Evolutionary conservation across 2,329 filamentous ascomycete species (phyloP).

Genomic region (Aspergillus sp.): DNA sequence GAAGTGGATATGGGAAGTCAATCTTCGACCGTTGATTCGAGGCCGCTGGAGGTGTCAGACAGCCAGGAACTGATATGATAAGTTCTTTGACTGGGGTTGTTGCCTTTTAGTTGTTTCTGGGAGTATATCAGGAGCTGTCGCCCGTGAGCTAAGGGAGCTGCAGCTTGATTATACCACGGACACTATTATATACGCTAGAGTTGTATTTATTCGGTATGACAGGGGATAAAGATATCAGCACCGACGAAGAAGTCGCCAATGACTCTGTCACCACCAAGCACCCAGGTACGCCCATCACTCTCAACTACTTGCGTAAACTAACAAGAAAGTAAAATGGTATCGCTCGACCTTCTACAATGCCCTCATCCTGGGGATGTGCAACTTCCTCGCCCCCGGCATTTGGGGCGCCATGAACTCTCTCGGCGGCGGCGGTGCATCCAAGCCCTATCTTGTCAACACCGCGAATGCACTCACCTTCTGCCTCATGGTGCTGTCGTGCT

Average conservation of each 20-base stretch:
- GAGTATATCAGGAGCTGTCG: background rate
- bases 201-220: too few relatives aligned
- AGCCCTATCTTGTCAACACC: constrained; percentile 66
- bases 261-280: constrained; percentile 4
- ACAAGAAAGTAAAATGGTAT: constrained; percentile 62
- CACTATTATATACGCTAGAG: too few relatives aligned
- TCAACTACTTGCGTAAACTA: background rate
- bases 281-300: constrained; percentile 5
- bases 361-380: constrained; percentile 68
- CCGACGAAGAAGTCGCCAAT: constrained; percentile 20
- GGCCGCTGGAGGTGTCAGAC: background rate
- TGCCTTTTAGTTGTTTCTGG: background rate
- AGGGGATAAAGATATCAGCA: constrained; percentile 19
- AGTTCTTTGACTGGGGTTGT: background rate
- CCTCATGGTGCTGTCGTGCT: constrained; percentile 71
- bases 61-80: background rate
- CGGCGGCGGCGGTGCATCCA: constrained; percentile 66
- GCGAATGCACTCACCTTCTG: constrained; percentile 72
- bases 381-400: constrained; percentile 69
- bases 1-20: background rate
- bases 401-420: constrained; percentile 74
- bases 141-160: background rate
- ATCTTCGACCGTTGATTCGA: background rate
- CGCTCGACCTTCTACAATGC: constrained; percentile 72
- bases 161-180: background rate